These are phyloP conservation scores for Alternaria triticimaculans DNA, from an alignment of 2,329 filamentous ascomycete species.

Conservation along the genomic window DNA sequence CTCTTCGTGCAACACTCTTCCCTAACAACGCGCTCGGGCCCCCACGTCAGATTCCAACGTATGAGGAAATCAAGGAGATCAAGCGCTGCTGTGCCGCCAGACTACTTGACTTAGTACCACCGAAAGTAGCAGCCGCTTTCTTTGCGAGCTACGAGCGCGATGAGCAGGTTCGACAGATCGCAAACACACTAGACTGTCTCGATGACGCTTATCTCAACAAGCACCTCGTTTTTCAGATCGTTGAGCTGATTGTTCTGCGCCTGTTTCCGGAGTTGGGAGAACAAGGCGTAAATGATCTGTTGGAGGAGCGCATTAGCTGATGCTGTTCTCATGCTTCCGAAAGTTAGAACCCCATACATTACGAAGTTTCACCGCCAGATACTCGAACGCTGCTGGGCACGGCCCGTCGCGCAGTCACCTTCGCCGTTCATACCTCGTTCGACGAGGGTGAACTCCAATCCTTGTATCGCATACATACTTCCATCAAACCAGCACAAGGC, in stretches of 20 bases:
- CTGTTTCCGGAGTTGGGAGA: slow-evolving; percentile 84
- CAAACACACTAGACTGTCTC: slow-evolving; percentile 73
- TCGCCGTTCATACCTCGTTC: slow-evolving; percentile 3
- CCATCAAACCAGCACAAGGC: background rate
- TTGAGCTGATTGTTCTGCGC: slow-evolving; percentile 82
- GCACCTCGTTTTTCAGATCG: slow-evolving; percentile 80
- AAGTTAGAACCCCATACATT: slow-evolving; percentile 23
- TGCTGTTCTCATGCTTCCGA: slow-evolving; percentile 1
- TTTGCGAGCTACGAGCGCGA: slow-evolving; percentile 51
- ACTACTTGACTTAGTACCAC: slow-evolving; percentile 57
- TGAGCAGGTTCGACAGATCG: slow-evolving; percentile 65
- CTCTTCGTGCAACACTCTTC: slow-evolving; percentile 79
- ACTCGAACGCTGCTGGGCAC: slow-evolving; percentile 16
- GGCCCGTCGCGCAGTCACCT: slow-evolving; percentile 12
- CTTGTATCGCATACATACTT: slow-evolving; percentile 9
- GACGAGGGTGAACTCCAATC: background rate
- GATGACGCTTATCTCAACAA: slow-evolving; percentile 90
- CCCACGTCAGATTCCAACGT: slow-evolving; percentile 64
- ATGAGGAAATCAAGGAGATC: slow-evolving; percentile 67
- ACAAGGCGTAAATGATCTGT: slow-evolving; percentile 72
- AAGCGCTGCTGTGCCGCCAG: slow-evolving; percentile 71
- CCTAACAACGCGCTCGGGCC: slow-evolving; percentile 80
- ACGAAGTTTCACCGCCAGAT: slow-evolving; percentile 29
- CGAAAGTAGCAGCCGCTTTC: slow-evolving; percentile 46
- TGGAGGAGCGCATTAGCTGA: slow-evolving; percentile 70